Conservation (phyloP, 306 rosid species). For the Mimosa pudica region DNA sequence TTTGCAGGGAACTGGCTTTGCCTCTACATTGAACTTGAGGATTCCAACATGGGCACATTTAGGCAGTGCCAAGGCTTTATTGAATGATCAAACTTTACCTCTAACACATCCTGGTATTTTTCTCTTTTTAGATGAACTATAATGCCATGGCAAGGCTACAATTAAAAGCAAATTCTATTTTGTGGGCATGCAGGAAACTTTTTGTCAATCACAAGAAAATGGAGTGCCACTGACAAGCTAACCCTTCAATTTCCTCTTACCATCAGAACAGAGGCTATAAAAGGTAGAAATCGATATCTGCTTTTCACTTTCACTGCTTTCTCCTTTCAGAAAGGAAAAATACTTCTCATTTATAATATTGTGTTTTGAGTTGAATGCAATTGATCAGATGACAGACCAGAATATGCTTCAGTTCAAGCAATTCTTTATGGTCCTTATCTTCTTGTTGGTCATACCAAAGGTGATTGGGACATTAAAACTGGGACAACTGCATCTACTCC, state of each 20-base stretch:
- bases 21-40: conserved; percentile 59
- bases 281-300: conserved; percentile 50
- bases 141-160: not conserved
- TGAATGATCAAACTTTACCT: conserved; percentile 45
- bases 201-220: conserved; percentile 48
- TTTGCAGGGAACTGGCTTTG: conserved; percentile 40
- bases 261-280: conserved; percentile 65
- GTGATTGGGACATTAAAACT: conserved; percentile 3
- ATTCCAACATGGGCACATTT: conserved; percentile 62
- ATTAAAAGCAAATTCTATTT: not conserved
- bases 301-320: not conserved
- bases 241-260: conserved; percentile 65
- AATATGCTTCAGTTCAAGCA: not conserved
- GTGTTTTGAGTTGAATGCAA: not conserved
- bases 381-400: not conserved
- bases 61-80: conserved; percentile 41
- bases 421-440: not conserved
- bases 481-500: not conserved
- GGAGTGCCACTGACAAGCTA: conserved; percentile 65
- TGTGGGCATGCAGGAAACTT: conserved; percentile 56
- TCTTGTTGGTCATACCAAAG: not conserved
- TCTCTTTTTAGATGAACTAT: not conserved
- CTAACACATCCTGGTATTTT: conserved; percentile 54
- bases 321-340: not conserved
- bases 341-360: not conserved